Base-by-base conservation (phyloP, 306 rosid genomes). In the Gastrolobium villosum region DNA sequence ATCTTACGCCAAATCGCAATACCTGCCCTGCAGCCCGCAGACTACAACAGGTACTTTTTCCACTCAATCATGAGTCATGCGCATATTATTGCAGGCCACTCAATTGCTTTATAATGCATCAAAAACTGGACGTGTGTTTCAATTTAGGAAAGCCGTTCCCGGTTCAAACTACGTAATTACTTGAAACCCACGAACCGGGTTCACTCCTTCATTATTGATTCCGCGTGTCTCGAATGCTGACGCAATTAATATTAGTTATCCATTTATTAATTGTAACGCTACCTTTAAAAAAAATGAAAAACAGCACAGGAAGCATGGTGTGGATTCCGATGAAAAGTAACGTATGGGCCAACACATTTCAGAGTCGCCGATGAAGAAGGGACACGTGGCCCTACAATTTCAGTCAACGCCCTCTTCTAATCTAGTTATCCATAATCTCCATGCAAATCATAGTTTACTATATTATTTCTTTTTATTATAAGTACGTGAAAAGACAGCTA, bases 171-270 rank as follows among this genome's bases (percentile, higher is more conserved):
- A 0, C 26, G 26, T 20, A 20, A 20, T 20, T 20, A 20, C 26
- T 20, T 20, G 26, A 20, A 37, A 79, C 15, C 48, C 9, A 4
- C 2, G 11, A 66, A 11, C 9, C 5, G 82, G 86, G 49, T 81
- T 87, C 72, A 45, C 83, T 9, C 26, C 11, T 79, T 36, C 10
- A 88, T 85, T 66, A 88, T 92, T 86, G 88, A 64, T 67, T 5
- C 88, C 90, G 88, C 93, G 89, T 92, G 91, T 89, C 92, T 46
- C 50, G 7, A 70, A 64, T 44, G 87, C 32, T 89, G 89, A 92
- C 73, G 85, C 84, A 68, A 80, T 84, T 26, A 79, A 75, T 83
- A 45, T 31, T 57, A 35, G 76, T 79, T 43, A 50, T 14, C 54
- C 76, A 66, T 63, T 71, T 14, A 74, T 14, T 61, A 65, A 65